These are phyloP conservation scores for Glomus cerebriforme DNA, from an alignment of 192 early-diverging fungal genomes.

Conservation along the genomic window DNA sequence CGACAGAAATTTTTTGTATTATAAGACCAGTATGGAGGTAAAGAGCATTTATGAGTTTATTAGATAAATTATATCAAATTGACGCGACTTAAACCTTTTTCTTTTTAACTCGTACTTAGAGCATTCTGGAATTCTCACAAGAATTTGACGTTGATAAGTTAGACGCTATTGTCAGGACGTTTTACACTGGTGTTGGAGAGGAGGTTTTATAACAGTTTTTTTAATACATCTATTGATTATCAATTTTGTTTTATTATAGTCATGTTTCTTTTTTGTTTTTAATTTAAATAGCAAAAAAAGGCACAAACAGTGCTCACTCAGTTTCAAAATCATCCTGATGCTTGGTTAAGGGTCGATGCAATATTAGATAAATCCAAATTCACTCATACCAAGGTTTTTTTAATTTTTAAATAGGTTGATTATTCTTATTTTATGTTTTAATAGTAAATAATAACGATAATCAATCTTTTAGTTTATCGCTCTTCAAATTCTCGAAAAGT, in stretches of 20 bases:
- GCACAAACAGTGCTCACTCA: slow-evolving; percentile 88
- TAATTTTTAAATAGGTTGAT: neutral
- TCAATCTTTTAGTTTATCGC: slow-evolving; percentile 76
- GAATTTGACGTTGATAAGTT: slow-evolving; percentile 86
- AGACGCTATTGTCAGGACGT: slow-evolving; percentile 86
- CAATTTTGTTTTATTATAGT: neutral
- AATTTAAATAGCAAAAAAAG: slow-evolving; percentile 67
- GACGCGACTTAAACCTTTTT: slow-evolving; percentile 4
- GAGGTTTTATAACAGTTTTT: slow-evolving; percentile 56
- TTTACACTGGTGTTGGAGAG: slow-evolving; percentile 71
- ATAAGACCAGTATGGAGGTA: neutral
- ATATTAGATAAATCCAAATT: slow-evolving; percentile 84
- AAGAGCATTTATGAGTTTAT: neutral
- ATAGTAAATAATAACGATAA: neutral
- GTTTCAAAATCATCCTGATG: slow-evolving; percentile 93
- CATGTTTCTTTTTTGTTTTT: neutral
- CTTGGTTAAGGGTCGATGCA: slow-evolving; percentile 93
- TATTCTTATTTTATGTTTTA: neutral
- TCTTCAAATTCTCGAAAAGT: slow-evolving; percentile 88
- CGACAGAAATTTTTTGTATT: too few relatives aligned
- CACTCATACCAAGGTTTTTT: slow-evolving; percentile 82
- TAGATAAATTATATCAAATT: neutral
- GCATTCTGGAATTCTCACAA: slow-evolving; percentile 85
- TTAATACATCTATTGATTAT: neutral
- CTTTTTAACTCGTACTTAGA: slow-evolving; percentile 41